Conservation (phyloP, 2,329 filamentous ascomycete species). For the Neopestalotiopsis clavispora region DNA sequence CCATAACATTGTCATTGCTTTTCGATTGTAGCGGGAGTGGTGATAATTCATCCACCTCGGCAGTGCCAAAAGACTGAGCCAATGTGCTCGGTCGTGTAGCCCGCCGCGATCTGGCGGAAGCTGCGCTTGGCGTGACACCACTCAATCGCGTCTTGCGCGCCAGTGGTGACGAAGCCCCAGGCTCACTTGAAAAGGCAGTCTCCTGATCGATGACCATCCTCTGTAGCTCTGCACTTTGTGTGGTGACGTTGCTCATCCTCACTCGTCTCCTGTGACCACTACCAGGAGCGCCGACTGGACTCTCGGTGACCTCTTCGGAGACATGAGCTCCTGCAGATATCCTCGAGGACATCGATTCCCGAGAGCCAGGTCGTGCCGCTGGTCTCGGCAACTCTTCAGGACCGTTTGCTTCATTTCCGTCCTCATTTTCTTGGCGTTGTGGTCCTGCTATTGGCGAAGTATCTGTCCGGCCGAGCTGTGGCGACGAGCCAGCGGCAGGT, state of each 20-base stretch:
- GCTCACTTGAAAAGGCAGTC: constrained; percentile 31
- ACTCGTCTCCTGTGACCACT: constrained; percentile 55
- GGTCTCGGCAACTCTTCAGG: constrained; percentile 24
- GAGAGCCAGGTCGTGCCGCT: constrained; percentile 22
- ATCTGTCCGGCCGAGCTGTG: constrained; percentile 13
- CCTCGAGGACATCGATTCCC: constrained; percentile 26
- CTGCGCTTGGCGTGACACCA: constrained; percentile 29
- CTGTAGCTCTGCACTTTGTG: constrained; percentile 49
- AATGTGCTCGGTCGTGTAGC: constrained; percentile 25
- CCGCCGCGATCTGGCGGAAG: constrained; percentile 37
- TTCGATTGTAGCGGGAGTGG: constrained; percentile 25
- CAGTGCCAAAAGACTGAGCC: constrained; percentile 19
- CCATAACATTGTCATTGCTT: constrained; percentile 26
- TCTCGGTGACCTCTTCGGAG: constrained; percentile 55
- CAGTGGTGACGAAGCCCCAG: constrained; percentile 48
- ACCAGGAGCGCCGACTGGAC: constrained; percentile 58
- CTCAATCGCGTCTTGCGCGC: constrained; percentile 45
- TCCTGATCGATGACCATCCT: constrained; percentile 41
- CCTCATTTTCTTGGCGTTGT: not conserved
- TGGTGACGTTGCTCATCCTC: constrained; percentile 39
- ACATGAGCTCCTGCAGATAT: constrained; percentile 22
- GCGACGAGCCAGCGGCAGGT: not conserved
- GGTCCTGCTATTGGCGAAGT: not conserved
- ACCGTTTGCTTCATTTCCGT: constrained; percentile 24
- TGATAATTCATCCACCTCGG: constrained; percentile 26